These are phyloP conservation scores for Colletotrichum filicis DNA, from an alignment of 2,329 filamentous ascomycete genomes.

Conservation along the genomic window DNA sequence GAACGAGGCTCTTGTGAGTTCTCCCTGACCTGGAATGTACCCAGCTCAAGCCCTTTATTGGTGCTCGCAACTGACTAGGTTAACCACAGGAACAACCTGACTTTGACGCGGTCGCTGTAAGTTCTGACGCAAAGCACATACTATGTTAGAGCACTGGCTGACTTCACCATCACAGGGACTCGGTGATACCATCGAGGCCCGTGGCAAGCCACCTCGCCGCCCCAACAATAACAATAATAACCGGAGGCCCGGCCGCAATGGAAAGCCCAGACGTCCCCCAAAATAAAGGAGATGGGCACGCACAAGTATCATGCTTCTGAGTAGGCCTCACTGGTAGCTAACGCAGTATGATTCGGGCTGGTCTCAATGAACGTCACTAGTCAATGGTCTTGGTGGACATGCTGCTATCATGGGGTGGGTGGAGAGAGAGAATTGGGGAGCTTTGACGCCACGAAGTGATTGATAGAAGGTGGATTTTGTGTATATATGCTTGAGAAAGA, in stretches of 20 bases:
- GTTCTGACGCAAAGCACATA: neutral
- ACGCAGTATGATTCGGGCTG: neutral
- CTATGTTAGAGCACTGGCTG: neutral
- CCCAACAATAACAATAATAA: neutral
- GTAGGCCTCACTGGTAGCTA: neutral
- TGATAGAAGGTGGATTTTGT: too few relatives aligned
- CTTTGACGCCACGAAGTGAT: neutral
- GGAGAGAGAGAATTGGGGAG: too few relatives aligned
- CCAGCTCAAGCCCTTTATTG: neutral
- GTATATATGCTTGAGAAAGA: too few relatives aligned
- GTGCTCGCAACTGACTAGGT: neutral
- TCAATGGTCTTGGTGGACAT: neutral
- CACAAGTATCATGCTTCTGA: neutral
- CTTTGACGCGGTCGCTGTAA: neutral
- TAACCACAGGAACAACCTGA: neutral
- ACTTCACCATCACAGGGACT: neutral
- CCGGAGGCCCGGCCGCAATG: neutral
- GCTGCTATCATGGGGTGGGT: neutral
- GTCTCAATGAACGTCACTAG: neutral
- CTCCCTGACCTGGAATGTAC: too few relatives aligned
- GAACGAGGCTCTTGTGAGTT: neutral
- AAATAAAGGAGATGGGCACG: neutral
- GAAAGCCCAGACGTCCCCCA: neutral
- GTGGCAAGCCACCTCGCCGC: neutral
- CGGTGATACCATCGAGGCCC: neutral